Conservation (phyloP, 176 grass and related monocot genomes). For the Lolium perenne region DNA sequence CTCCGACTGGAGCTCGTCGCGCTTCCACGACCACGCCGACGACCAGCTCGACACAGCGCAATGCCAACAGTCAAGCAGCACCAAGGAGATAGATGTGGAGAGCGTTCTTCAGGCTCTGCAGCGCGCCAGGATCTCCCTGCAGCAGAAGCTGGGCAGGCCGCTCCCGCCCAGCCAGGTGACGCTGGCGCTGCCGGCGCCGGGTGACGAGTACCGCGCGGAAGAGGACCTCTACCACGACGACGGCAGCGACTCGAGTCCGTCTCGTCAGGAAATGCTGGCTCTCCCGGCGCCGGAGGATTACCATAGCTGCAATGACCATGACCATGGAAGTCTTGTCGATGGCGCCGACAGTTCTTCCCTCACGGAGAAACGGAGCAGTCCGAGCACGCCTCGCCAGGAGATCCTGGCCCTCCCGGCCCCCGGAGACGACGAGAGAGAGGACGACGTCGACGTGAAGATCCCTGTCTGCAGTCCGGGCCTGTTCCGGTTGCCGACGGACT, state of each 20-base stretch:
- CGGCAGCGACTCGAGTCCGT: constrained; percentile 13
- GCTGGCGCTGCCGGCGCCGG: constrained; percentile 53
- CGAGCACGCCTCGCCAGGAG: constrained; percentile 32
- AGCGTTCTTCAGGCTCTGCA: constrained; percentile 74
- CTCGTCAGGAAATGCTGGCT: constrained; percentile 49
- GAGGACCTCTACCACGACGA: constrained; percentile 18
- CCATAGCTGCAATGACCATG: not conserved
- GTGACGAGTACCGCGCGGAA: constrained; percentile 21
- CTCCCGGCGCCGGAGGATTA: constrained; percentile 44
- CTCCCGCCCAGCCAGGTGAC: constrained; percentile 56
- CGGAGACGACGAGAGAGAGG: constrained; percentile 32
- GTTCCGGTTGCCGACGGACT: constrained; percentile 79
- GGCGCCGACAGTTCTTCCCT: not conserved
- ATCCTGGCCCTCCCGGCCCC: constrained; percentile 48
- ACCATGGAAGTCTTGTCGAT: not conserved
- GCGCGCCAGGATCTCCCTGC: constrained; percentile 70
- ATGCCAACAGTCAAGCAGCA: constrained; percentile 36
- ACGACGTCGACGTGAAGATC: constrained; percentile 49
- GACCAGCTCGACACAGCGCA: constrained; percentile 33
- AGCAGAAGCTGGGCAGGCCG: constrained; percentile 49
- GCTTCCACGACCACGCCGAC: constrained; percentile 51
- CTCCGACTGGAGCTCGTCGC: constrained; percentile 47
- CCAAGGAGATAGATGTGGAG: constrained; percentile 35
- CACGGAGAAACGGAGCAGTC: constrained; percentile 8
- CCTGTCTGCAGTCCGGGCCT: constrained; percentile 55